Evolutionary conservation across 495 filamentous ascomycete genomes (phyloP).

Genomic region (Letharia lupina): DNA sequence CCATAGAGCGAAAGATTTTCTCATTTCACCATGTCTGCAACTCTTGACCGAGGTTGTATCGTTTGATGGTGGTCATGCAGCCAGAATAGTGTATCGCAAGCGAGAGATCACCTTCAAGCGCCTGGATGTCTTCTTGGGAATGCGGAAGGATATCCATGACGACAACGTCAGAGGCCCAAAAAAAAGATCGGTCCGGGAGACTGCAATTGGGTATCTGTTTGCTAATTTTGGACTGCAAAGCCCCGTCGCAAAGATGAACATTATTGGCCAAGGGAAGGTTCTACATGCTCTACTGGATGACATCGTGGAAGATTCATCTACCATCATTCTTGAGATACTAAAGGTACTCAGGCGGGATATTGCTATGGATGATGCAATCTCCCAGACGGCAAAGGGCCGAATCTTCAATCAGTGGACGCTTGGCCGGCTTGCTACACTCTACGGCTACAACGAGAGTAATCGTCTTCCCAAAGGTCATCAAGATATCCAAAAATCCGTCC

Average conservation of each 20-base stretch:
- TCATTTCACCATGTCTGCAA: conserved; percentile 75
- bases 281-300: conserved; percentile 59
- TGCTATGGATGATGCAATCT: conserved; percentile 58
- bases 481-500: conserved; percentile 50
- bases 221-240: conserved; percentile 63
- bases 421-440: conserved; percentile 61
- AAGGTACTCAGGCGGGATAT: conserved; percentile 55
- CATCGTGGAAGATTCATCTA: conserved; percentile 63
- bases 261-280: conserved; percentile 65
- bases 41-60: conserved; percentile 68
- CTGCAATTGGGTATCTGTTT: conserved; percentile 67
- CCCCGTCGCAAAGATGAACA: conserved; percentile 59
- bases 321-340: conserved; percentile 59
- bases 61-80: conserved; percentile 73
- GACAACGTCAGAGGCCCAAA: conserved; percentile 45
- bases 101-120: conserved; percentile 66
- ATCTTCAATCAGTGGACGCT: conserved; percentile 65
- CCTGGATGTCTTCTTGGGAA: conserved; percentile 47
- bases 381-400: conserved; percentile 59
- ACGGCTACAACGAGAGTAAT: conserved; percentile 54
- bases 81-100: conserved; percentile 58
- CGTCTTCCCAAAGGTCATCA: conserved; percentile 34
- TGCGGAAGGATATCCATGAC: conserved; percentile 40
- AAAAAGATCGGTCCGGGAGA: conserved; percentile 63
- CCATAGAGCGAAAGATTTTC: conserved; percentile 65